A percentile compares a stretch with the other conserved stretches of the same genome.
These are phyloP conservation scores for Fraxinus cuspidata DNA, from an alignment of 257 asterid species.

Conservation along the genomic window DNA sequence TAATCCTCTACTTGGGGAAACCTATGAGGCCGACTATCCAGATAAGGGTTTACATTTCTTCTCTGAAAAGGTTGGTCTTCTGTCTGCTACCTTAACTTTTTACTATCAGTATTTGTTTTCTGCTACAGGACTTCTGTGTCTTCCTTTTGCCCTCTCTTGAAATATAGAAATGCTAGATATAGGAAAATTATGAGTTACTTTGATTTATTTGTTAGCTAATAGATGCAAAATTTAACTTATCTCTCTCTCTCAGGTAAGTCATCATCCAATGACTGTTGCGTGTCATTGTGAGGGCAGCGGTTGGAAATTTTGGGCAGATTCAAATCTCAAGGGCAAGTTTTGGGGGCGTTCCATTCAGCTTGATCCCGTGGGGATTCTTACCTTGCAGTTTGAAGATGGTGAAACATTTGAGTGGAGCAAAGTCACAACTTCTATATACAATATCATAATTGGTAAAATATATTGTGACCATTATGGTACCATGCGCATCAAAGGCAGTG, in stretches of 20 bases:
- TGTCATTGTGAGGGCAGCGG: conserved; percentile 97
- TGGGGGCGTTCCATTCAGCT: conserved; percentile 99
- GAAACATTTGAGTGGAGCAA: conserved; percentile 98
- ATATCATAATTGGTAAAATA: conserved; percentile 90
- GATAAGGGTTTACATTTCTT: conserved; percentile 92
- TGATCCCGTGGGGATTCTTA: conserved; percentile 89
- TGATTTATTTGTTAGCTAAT: background rate
- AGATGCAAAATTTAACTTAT: background rate
- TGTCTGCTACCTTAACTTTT: conserved; percentile 18
- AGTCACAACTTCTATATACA: conserved; percentile 96
- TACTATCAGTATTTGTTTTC: conserved; percentile 2
- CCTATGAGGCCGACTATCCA: conserved; percentile 97
- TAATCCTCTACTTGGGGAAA: conserved; percentile 99
- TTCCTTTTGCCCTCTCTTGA: conserved; percentile 6
- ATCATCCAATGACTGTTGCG: conserved; percentile 97
- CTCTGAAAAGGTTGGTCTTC: conserved; percentile 79
- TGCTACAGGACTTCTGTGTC: conserved; percentile 9
- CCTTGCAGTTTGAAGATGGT: conserved; percentile 92
- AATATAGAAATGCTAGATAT: conserved; percentile 2
- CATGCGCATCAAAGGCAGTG: conserved; percentile 97
- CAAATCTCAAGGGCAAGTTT: conserved; percentile 97
- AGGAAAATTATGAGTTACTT: background rate
- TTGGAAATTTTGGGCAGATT: conserved; percentile 98
- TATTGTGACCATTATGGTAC: conserved; percentile 96
- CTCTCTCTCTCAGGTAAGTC: conserved; percentile 74